Evolutionary conservation across 495 filamentous ascomycete species (phyloP).

Genomic region (Choiromyces venosus): DNA sequence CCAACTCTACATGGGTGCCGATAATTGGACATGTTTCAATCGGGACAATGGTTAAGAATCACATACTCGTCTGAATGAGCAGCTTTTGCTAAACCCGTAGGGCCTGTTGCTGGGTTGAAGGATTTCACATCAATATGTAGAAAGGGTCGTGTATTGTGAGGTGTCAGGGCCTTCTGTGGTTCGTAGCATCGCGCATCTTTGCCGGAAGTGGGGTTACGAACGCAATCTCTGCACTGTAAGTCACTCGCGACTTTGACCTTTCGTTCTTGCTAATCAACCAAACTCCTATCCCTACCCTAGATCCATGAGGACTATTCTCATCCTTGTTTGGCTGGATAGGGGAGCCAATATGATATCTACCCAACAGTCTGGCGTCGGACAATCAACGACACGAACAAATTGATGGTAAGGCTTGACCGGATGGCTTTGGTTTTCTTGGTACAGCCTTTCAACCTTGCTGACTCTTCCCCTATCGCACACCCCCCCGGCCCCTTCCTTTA

Average conservation of each 20-base stretch:
- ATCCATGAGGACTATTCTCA: constrained; percentile 1
- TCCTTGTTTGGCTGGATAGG: constrained; percentile 31
- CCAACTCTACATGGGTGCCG: background rate
- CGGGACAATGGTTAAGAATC: background rate
- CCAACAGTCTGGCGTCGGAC: constrained; percentile 30
- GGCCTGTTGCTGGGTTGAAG: background rate
- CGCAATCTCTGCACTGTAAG: constrained; percentile 34
- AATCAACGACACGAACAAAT: constrained; percentile 30
- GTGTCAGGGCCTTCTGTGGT: constrained; percentile 15
- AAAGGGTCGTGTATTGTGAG: constrained; percentile 32
- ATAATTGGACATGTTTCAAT: background rate
- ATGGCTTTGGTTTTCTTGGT: constrained; percentile 21
- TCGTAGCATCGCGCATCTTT: constrained; percentile 31
- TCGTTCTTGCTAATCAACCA: background rate
- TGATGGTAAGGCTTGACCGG: constrained; percentile 35
- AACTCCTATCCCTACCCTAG: background rate
- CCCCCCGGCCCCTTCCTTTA: background rate
- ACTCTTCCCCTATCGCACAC: background rate
- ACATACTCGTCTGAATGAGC: background rate
- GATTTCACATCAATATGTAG: background rate
- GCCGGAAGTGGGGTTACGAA: constrained; percentile 28
- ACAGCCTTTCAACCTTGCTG: constrained; percentile 12
- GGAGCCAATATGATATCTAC: constrained; percentile 15
- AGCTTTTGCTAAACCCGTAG: background rate
- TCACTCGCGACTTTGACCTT: constrained; percentile 11